phyloP scores from a whole-genome alignment of 2,329 filamentous ascomycete species.

The Ramichloridium luteum region DNA sequence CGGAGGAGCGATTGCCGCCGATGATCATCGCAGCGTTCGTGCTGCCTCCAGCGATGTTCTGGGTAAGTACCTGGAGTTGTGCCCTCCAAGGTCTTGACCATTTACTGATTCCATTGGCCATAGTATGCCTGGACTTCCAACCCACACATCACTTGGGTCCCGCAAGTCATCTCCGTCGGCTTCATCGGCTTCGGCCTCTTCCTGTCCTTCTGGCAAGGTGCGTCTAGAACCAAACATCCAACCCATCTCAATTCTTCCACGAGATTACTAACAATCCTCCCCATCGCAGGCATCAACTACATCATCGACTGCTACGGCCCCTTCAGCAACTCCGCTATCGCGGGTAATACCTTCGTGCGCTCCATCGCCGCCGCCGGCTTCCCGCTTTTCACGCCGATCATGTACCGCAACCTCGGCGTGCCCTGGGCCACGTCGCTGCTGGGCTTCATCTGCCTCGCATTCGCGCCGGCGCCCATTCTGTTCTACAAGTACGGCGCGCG shows the following conservation, averaged over 20 bases:
- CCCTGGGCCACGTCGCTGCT: constrained; percentile 22
- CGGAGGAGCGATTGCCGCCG: constrained; percentile 33
- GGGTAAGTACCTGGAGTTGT: no score
- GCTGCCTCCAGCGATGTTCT: constrained; percentile 34
- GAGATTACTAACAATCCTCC: no score
- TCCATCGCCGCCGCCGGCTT: constrained; percentile 24
- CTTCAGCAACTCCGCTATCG: constrained; percentile 28
- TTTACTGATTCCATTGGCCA: not conserved
- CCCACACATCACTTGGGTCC: constrained; percentile 28
- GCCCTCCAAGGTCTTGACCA: no score
- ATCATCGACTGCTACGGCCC: constrained; percentile 27
- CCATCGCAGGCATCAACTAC: constrained; percentile 25
- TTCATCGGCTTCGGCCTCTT: constrained; percentile 29
- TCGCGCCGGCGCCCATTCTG: constrained; percentile 17
- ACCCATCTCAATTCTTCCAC: constrained; percentile 39
- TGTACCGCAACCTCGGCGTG: constrained; percentile 24
- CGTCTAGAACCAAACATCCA: no score
- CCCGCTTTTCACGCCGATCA: constrained; percentile 24
- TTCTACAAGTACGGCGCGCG: constrained; percentile 19
- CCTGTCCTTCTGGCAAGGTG: constrained; percentile 25
- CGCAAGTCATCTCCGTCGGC: constrained; percentile 29
- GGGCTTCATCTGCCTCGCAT: constrained; percentile 21
- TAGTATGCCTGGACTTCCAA: constrained; percentile 32
- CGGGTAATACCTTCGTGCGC: constrained; percentile 26
- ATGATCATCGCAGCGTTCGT: constrained; percentile 33